These are phyloP conservation scores for Podosphaera aphanis DNA, from an alignment of 2,329 filamentous ascomycete genomes.

Conservation along the genomic window DNA sequence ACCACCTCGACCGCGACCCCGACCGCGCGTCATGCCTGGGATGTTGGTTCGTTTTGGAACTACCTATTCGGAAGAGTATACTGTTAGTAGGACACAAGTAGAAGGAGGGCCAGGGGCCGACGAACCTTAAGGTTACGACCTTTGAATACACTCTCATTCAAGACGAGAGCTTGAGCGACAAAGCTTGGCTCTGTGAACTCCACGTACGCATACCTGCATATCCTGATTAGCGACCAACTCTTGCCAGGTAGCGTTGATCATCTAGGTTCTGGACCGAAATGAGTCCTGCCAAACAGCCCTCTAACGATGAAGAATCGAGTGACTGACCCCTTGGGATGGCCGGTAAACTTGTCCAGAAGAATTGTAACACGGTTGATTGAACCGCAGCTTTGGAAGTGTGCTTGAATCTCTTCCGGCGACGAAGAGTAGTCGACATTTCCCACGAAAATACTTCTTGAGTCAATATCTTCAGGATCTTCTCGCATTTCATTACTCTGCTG, in stretches of 20 bases:
- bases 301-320: conserved; percentile 7
- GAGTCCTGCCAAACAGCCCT: neutral
- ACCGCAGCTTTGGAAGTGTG: conserved; percentile 91
- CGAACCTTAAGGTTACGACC: conserved; percentile 82
- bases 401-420: conserved; percentile 92
- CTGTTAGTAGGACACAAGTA: conserved; percentile 2
- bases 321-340: conserved; percentile 92
- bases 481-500: conserved; percentile 60
- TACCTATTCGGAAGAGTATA: conserved; percentile 26
- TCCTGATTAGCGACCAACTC: conserved; percentile 24
- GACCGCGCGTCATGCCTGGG: conserved; percentile 73
- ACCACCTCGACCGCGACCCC: conserved; percentile 31
- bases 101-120: neutral
- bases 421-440: conserved; percentile 97
- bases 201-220: conserved; percentile 78
- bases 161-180: conserved; percentile 75
- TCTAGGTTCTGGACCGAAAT: conserved; percentile 7
- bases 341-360: conserved; percentile 90
- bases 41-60: conserved; percentile 90
- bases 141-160: conserved; percentile 92
- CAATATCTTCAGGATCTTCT: conserved; percentile 89
- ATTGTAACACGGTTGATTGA: conserved; percentile 97
- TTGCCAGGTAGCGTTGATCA: conserved; percentile 30
- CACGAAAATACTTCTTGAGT: conserved; percentile 88
- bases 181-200: conserved; percentile 89